Base-by-base conservation (phyloP, 169 alveolate genomes). In the Plasmodium blacklocki region DNA sequence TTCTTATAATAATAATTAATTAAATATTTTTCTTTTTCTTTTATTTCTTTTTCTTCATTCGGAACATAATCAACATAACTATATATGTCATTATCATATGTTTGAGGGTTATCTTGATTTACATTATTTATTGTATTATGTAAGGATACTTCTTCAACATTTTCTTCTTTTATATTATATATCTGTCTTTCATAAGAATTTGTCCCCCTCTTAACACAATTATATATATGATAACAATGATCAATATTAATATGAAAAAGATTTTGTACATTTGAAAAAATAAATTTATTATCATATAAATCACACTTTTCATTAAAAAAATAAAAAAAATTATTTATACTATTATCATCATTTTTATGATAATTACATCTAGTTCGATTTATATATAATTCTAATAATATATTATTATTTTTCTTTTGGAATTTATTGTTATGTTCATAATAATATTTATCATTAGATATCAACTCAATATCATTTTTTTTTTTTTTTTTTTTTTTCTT, bases 191-290 rank as follows among this genome's bases (percentile, higher is more conserved):
- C 9, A 21, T 2, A 12, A 56, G 0, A 56, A 3, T 0, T 56
- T 56, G 3, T 14, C 18, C 43, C 6, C n/a, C 2, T 45, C 59
- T 5, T 3, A 56, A 1, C 1, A 14, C 15, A n/a, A 7, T n/a
- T 70, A 78, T 68, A 68, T 52, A 83, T 39, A 8, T 83, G 21
- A 47, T 83, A 68, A 60, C 85, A 68, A 1, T 83, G 56, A 58
- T 83, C 91, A n/a, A 83, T 58, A 50, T 26, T 83, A 56, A 83
- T 68, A 45, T 49, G 39, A 45, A 83, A 83, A 1, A 83, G 8
- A 39, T 67, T 83, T 45, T 62, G 19, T 5, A 52, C 29, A 9
- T 58, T 83, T 26, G 26, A 47, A 32, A 56, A 29, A 15, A 52
- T 23, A 18, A 54, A 58, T 72, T 83, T 62, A 73, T 83, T 68